Conservation (phyloP, 169 alveolate genomes). For the Babesia ovata region DNA sequence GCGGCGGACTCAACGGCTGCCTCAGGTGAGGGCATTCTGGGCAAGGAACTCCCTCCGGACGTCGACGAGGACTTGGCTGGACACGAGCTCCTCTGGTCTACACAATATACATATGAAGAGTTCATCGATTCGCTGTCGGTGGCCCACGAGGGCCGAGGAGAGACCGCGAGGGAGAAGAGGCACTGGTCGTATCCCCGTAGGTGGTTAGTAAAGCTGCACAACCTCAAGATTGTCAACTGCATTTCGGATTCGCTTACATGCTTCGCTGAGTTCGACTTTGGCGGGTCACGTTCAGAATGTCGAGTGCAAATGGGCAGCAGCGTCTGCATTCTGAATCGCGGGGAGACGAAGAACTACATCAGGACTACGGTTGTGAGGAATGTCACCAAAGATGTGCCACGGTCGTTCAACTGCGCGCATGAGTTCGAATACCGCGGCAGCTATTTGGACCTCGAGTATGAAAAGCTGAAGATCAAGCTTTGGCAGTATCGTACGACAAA, state of each 20-base stretch:
- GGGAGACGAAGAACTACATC: conserved; percentile 76
- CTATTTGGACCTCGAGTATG: conserved; percentile 81
- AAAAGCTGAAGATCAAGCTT: conserved; percentile 77
- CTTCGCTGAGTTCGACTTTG: conserved; percentile 78
- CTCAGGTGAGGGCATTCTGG: background rate
- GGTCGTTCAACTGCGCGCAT: conserved; percentile 75
- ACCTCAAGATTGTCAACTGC: conserved; percentile 70
- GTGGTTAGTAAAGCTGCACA: conserved; percentile 74
- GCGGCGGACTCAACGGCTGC: background rate
- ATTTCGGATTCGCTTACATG: conserved; percentile 70
- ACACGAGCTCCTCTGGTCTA: conserved; percentile 72
- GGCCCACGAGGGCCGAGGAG: conserved; percentile 73
- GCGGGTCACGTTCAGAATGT: conserved; percentile 77
- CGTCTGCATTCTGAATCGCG: conserved; percentile 74
- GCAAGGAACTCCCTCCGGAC: conserved; percentile 9
- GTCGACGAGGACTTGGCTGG: conserved; percentile 61
- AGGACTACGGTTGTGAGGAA: conserved; percentile 82
- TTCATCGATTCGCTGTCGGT: conserved; percentile 69
- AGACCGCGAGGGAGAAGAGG: conserved; percentile 64
- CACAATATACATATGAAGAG: conserved; percentile 74
- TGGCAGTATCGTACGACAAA: conserved; percentile 81
- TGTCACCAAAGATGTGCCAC: conserved; percentile 74
- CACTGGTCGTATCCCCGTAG: conserved; percentile 79
- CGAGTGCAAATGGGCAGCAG: conserved; percentile 75
- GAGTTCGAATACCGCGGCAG: conserved; percentile 84